These are phyloP conservation scores for Leavenworthia alabamica DNA, from an alignment of 345 rosid species.

Conservation along the genomic window DNA sequence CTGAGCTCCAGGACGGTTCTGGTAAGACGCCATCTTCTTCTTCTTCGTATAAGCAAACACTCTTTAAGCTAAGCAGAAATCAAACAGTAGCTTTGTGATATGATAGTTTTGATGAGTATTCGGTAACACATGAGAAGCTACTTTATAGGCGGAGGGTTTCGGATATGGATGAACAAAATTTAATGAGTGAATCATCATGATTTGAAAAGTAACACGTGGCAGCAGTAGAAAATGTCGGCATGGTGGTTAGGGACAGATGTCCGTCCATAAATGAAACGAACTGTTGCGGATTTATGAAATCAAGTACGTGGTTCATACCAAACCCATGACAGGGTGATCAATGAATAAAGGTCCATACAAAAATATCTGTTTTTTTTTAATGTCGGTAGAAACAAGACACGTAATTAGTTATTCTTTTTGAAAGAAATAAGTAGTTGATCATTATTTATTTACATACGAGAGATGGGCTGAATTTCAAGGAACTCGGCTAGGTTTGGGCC, in stretches of 20 bases:
- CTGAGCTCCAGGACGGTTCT: slow-evolving; percentile 30
- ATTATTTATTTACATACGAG: neutral
- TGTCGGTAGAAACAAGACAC: slow-evolving; percentile 18
- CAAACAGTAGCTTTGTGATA: neutral
- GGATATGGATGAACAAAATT: slow-evolving; percentile 21
- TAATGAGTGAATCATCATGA: neutral
- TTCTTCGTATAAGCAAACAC: neutral
- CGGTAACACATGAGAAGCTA: neutral
- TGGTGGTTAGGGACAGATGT: slow-evolving; percentile 3
- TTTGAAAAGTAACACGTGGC: neutral
- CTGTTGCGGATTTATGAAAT: neutral
- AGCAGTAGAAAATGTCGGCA: neutral
- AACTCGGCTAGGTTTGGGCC: neutral
- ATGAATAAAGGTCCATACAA: neutral
- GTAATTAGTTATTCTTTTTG: neutral
- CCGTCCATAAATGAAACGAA: neutral
- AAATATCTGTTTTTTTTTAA: neutral
- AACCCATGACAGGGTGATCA: slow-evolving; percentile 10
- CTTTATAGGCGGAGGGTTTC: slow-evolving; percentile 17
- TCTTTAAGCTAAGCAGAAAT: neutral
- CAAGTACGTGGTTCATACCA: slow-evolving; percentile 19
- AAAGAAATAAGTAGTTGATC: neutral
- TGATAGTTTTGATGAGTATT: slow-evolving; percentile 12
- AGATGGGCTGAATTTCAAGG: neutral
- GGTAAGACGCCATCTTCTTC: slow-evolving; percentile 26